These are phyloP conservation scores for Suhomyces taliae DNA, from an alignment of 1,139 yeast genomes.

Conservation along the genomic window DNA sequence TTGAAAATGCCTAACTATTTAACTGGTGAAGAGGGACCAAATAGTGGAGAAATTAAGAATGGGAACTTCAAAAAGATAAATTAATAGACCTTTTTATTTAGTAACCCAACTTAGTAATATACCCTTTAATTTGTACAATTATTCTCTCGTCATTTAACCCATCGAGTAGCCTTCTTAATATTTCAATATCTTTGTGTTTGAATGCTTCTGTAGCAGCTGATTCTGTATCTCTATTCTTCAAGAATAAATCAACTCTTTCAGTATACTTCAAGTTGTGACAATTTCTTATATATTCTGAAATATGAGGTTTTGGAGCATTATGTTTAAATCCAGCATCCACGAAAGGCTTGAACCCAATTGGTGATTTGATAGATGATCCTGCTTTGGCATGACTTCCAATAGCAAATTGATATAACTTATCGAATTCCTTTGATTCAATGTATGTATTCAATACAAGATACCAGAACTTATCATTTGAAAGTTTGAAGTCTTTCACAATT, in stretches of 20 bases:
- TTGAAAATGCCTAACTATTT: slow-evolving; percentile 68
- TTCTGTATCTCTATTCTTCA: slow-evolving; percentile 53
- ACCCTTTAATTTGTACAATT: slow-evolving; percentile 23
- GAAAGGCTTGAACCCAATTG: slow-evolving; percentile 73
- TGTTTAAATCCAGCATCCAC: slow-evolving; percentile 52
- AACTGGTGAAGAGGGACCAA: slow-evolving; percentile 71
- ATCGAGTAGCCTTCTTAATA: slow-evolving; percentile 36
- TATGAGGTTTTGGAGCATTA: slow-evolving; percentile 46
- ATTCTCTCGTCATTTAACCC: slow-evolving; percentile 23
- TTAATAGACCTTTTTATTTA: slow-evolving; percentile 6
- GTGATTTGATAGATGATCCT: slow-evolving; percentile 49
- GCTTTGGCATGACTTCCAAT: slow-evolving; percentile 19
- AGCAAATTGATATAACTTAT: slow-evolving; percentile 53
- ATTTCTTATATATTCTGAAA: slow-evolving; percentile 37
- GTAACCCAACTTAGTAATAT: slow-evolving; percentile 33
- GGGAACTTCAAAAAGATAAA: slow-evolving; percentile 33
- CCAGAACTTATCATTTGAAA: slow-evolving; percentile 65
- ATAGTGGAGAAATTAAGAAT: slow-evolving; percentile 47
- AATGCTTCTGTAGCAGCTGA: slow-evolving; percentile 64
- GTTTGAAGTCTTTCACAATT: slow-evolving; percentile 59
- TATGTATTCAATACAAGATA: slow-evolving; percentile 58
- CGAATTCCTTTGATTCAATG: slow-evolving; percentile 57
- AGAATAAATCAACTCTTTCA: slow-evolving; percentile 49
- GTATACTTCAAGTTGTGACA: slow-evolving; percentile 34
- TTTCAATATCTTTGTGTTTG: slow-evolving; percentile 50